Evolutionary conservation across 208 protist genomes (phyloP), one percentile per base, ranked within the genome.

Genomic region (Crithidia acanthocephali): DNA sequence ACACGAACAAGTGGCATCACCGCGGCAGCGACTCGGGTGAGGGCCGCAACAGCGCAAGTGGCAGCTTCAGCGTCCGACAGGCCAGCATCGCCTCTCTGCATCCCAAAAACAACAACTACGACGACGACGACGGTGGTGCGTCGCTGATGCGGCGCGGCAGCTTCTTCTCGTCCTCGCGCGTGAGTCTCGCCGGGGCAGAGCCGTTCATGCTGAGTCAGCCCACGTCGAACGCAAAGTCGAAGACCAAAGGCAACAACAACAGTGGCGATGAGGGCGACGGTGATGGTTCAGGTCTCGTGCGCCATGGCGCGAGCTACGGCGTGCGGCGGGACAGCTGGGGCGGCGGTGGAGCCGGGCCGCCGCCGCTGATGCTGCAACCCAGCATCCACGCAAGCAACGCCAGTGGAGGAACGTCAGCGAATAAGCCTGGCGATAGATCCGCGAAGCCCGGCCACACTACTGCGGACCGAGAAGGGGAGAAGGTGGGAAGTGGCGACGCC

Each of bases 91-190:
- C 33, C 35, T 68, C 62, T 7, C 33, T 48, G 8, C 22, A 25
- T 15, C 30, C 47, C 16, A 37, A 44, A 16, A 27, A 52, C 27
- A 33, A 52, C 59, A 33, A 23, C 59, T 25, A 25, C 42, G 27
- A 25, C 44, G 18, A 52, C 59, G n/a, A 15, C 59, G 44, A 22
- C 57, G 57, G 22, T 10, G 0, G 15, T 7, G 37, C 23, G 15
- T 44, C 10, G 27, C 28, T 56, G 32, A 20, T 23, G 10, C 48
- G 22, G 28, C 62, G 18, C 23, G 35, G 50, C 30, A 58, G 62
- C 48, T 56, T 58, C 47, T 58, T 68, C 23, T 33, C 62, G 22
- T 44, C 62, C 20, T 58, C 62, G n/a, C 62, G 27, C n/a, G 33
- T 58, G 23, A 68, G 48, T 33, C 45, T 68, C 16, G 23, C 11